Conservation (phyloP, 2,329 filamentous ascomycete species). For the Trichoderma pleuroti region DNA sequence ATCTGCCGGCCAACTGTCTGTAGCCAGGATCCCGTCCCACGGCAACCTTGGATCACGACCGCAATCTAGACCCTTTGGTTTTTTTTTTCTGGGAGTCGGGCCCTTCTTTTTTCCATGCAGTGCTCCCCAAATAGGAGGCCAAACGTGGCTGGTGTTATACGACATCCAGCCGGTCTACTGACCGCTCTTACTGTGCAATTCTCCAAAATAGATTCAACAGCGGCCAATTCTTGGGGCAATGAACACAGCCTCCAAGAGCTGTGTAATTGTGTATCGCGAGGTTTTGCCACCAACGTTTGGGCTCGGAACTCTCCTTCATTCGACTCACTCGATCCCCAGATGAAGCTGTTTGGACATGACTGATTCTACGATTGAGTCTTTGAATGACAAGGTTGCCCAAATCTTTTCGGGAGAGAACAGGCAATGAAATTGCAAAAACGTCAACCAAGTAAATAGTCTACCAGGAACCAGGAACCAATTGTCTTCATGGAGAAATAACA, state of each 20-base stretch:
- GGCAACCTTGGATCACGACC: background rate
- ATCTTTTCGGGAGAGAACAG: background rate
- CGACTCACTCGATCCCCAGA: background rate
- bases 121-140: background rate
- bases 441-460: background rate
- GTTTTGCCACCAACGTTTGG: background rate
- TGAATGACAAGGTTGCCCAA: too few species aligned
- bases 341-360: background rate
- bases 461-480: background rate
- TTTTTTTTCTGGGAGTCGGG: background rate
- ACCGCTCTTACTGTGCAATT: slow-evolving; percentile 14
- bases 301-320: background rate
- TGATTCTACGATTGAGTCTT: too few species aligned
- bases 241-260: background rate
- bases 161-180: background rate
- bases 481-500: background rate
- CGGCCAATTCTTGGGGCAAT: background rate
- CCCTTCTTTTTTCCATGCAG: background rate
- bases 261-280: slow-evolving; percentile 4
- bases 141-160: slow-evolving; percentile 16
- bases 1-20: slow-evolving; percentile 9
- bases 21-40: slow-evolving; percentile 2
- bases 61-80: background rate
- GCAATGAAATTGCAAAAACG: background rate
- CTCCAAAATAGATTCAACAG: background rate